Evolutionary conservation across 2,329 filamentous ascomycete genomes (phyloP).

Genomic region (Ceratocystis cubensis): DNA sequence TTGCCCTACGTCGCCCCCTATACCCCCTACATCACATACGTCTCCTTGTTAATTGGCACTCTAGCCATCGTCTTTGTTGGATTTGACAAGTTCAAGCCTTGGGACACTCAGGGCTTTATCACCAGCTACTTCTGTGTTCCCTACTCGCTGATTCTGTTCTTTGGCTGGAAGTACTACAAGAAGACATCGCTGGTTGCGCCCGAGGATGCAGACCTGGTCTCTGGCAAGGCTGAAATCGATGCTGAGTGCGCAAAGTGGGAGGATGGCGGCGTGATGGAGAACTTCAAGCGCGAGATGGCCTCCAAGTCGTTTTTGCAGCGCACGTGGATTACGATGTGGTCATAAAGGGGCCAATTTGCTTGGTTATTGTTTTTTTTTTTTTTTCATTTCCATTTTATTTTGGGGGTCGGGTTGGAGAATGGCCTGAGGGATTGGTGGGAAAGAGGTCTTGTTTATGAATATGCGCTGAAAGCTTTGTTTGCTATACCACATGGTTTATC

Average conservation of each 20-base stretch:
- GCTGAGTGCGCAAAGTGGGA: conserved; percentile 37
- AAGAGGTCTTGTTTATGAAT: neutral
- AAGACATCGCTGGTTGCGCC: conserved; percentile 44
- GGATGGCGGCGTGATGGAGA: conserved; percentile 36
- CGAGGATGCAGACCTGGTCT: conserved; percentile 47
- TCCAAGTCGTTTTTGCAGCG: conserved; percentile 29
- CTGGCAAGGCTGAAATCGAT: conserved; percentile 53
- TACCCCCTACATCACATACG: conserved; percentile 10
- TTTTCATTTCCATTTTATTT: neutral
- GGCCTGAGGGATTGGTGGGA: neutral
- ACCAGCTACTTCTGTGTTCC: conserved; percentile 43
- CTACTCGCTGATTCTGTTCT: conserved; percentile 44
- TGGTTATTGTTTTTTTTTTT: neutral
- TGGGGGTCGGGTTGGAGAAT: neutral
- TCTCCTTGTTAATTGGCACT: conserved; percentile 34
- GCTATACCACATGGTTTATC: neutral
- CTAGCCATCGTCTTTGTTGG: conserved; percentile 44
- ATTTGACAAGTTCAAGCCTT: conserved; percentile 43
- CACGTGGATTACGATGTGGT: conserved; percentile 33
- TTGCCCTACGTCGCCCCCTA: conserved; percentile 40
- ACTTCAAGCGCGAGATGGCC: conserved; percentile 30
- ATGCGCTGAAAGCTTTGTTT: neutral
- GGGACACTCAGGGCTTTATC: conserved; percentile 31
- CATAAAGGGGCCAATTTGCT: conserved; percentile 17
- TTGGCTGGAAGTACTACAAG: conserved; percentile 55